Evolutionary conservation across 441 rosid species (phyloP).

Genomic region (Arabidopsis lyrata): DNA sequence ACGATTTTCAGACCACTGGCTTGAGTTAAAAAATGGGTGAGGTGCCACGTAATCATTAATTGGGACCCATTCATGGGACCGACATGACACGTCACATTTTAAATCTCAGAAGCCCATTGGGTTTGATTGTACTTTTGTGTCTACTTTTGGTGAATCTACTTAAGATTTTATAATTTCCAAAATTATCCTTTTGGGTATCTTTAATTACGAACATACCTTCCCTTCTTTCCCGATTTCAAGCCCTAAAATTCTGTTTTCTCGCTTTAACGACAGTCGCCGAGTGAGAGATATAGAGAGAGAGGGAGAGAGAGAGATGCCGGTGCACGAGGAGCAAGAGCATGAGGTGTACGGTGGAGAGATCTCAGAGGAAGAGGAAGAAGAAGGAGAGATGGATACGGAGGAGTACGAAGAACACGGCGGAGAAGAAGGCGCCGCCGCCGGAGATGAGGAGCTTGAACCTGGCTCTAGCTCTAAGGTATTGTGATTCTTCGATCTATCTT

Average conservation of each 20-base stretch:
- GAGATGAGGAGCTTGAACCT: slow-evolving; percentile 51
- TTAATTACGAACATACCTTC: slow-evolving; percentile 23
- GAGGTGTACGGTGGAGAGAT: slow-evolving; percentile 84
- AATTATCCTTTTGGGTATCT: slow-evolving; percentile 15
- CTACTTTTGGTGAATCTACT: slow-evolving; percentile 2
- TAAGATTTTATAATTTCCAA: slow-evolving; percentile 6
- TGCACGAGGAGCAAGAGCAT: slow-evolving; percentile 71
- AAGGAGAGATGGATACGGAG: slow-evolving; percentile 68
- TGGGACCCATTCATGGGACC: slow-evolving; percentile 9
- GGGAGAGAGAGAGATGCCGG: slow-evolving; percentile 53
- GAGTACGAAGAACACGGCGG: slow-evolving; percentile 58
- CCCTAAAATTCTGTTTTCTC: slow-evolving; percentile 34
- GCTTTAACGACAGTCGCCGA: slow-evolving; percentile 21
- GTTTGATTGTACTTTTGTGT: not conserved
- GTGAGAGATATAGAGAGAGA: slow-evolving; percentile 19
- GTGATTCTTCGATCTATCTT: slow-evolving; percentile 14
- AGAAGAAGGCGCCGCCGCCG: slow-evolving; percentile 46
- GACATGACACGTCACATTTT: not conserved
- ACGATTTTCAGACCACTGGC: slow-evolving; percentile 27
- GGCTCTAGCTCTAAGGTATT: slow-evolving; percentile 67
- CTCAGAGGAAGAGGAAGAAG: slow-evolving; percentile 72
- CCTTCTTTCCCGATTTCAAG: slow-evolving; percentile 40
- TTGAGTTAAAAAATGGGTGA: slow-evolving; percentile 3
- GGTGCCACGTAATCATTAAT: not conserved
- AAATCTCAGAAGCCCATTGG: slow-evolving; percentile 34